Percentiles rank a stretch among this genome's conserved stretches.
These are phyloP conservation scores for Diplodia scrobiculata DNA, from an alignment of 2,329 filamentous ascomycete genomes.

Conservation along the genomic window DNA sequence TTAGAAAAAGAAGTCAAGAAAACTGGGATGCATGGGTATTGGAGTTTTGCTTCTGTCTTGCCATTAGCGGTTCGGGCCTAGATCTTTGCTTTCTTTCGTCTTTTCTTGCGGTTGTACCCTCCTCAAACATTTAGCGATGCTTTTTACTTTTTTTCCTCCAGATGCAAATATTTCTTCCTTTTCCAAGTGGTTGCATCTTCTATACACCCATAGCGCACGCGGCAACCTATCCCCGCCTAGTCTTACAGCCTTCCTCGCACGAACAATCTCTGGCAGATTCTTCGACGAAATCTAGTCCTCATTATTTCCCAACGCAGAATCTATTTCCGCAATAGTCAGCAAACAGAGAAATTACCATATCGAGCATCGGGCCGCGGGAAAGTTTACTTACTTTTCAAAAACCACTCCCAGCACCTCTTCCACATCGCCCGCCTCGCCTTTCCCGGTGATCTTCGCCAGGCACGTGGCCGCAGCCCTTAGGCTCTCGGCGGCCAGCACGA, in stretches of 20 bases:
- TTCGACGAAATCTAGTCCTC: background rate
- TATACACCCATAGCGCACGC: background rate
- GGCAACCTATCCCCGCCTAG: background rate
- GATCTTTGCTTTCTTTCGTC: background rate
- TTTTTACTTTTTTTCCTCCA: background rate
- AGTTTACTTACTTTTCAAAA: conserved; percentile 80
- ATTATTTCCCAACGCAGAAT: conserved; percentile 51
- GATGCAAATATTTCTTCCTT: background rate
- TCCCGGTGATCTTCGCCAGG: conserved; percentile 84
- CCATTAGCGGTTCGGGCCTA: background rate
- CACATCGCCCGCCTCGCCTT: conserved; percentile 81
- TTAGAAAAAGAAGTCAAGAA: background rate
- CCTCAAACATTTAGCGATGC: background rate
- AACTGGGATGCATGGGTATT: conserved; percentile 1
- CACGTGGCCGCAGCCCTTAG: conserved; percentile 77
- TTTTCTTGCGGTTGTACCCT: background rate
- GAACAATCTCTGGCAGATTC: background rate
- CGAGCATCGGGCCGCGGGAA: no score
- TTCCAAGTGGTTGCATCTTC: background rate
- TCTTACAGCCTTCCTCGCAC: background rate
- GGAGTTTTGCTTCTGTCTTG: background rate
- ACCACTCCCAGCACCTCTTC: conserved; percentile 96
- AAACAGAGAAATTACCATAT: no score
- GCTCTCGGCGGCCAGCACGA: conserved; percentile 88
- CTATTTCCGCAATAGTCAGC: conserved; percentile 12